Evolutionary conservation across 495 filamentous ascomycete genomes (phyloP).

Genomic region (Massariosphaeria phaeospora): DNA sequence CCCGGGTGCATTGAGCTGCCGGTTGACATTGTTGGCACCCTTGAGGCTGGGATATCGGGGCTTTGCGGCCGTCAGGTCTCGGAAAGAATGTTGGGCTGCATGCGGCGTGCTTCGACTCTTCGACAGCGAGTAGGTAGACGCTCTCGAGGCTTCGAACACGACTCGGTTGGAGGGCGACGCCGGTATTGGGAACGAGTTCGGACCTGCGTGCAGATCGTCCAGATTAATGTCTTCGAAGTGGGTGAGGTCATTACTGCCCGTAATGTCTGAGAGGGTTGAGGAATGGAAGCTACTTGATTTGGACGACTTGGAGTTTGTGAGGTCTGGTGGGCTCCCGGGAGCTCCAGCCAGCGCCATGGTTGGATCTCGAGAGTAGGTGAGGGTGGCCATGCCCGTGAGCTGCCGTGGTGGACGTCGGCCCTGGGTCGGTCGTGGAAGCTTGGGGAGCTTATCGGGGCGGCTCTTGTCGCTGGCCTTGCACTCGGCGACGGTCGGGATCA

Average conservation of each 20-base stretch:
- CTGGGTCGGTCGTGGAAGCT: background rate
- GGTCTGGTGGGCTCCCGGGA: constrained; percentile 76
- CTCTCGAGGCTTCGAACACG: constrained; percentile 24
- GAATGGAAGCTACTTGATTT: constrained; percentile 87
- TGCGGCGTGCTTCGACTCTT: constrained; percentile 9
- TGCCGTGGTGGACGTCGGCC: constrained; percentile 15
- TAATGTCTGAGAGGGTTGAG: constrained; percentile 62
- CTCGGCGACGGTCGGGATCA: constrained; percentile 16
- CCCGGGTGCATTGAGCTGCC: constrained; percentile 38
- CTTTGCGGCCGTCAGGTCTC: constrained; percentile 36
- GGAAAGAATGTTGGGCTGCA: constrained; percentile 18
- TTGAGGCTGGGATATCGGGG: constrained; percentile 41
- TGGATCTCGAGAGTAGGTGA: constrained; percentile 14
- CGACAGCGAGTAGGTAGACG: constrained; percentile 1
- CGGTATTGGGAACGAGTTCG: constrained; percentile 44
- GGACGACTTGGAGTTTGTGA: constrained; percentile 81
- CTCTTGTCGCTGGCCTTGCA: background rate
- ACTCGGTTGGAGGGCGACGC: constrained; percentile 30
- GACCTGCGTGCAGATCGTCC: constrained; percentile 57
- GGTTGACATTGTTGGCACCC: constrained; percentile 35
- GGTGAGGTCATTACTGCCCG: constrained; percentile 38
- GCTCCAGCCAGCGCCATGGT: constrained; percentile 32
- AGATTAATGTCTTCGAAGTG: constrained; percentile 95
- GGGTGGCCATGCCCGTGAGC: constrained; percentile 29
- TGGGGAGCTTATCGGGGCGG: background rate